These are phyloP conservation scores for Rhodosporidiobolus odoratus DNA, from an alignment of 768 basidiomycete species.

Conservation along the genomic window DNA sequence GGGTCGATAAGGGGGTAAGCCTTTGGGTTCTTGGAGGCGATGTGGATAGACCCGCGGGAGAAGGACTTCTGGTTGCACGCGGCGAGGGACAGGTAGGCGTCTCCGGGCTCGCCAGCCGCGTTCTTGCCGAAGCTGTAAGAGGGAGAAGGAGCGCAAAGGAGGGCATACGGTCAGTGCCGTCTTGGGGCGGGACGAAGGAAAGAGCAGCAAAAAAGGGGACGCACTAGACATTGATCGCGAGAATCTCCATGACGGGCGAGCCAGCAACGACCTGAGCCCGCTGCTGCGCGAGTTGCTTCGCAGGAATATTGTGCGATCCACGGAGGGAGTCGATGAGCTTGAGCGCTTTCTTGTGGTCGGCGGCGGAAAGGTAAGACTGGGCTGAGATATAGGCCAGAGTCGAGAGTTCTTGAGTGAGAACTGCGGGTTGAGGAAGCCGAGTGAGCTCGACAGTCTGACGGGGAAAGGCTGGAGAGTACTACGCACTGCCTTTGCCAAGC, in stretches of 20 bases:
- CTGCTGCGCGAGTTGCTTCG: conserved; percentile 9
- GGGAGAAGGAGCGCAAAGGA: background rate
- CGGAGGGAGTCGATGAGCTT: conserved; percentile 2
- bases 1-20: conserved; percentile 23
- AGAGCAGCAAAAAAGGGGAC: background rate
- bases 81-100: background rate
- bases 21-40: conserved; percentile 43
- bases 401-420: conserved; percentile 21
- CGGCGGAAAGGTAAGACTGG: background rate
- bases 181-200: background rate
- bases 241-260: conserved; percentile 23
- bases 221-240: conserved; percentile 24
- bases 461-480: background rate
- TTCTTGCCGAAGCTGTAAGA: conserved; percentile 13
- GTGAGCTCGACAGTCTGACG: background rate
- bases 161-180: no score
- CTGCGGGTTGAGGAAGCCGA: background rate
- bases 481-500: conserved; percentile 16
- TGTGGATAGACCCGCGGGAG: conserved; percentile 53
- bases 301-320: background rate
- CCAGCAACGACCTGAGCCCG: conserved; percentile 2
- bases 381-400: conserved; percentile 15
- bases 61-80: conserved; percentile 49
- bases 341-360: background rate
- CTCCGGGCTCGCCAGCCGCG: background rate